Base-by-base conservation (phyloP, 306 rosid genomes). In the Quercus gilva region DNA sequence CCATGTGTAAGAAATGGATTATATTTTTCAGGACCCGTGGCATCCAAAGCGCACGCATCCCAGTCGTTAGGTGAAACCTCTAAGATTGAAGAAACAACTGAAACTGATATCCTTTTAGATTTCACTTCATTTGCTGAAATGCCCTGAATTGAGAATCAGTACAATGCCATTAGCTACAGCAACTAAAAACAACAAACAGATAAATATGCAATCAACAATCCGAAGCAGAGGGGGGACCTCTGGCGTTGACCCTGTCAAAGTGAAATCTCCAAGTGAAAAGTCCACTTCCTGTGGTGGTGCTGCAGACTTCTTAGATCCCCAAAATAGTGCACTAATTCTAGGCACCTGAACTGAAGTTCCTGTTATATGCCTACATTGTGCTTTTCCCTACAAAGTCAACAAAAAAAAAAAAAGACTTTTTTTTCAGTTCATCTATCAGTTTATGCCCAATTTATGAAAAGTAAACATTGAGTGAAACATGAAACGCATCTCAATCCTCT, bases 1-100 rank as follows among this genome's bases (percentile, higher is more conserved):
- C 87, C 94, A 65, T 94, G 94, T 13, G 88, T 73, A 51, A 94
- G 88, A 88, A 92, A 92, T 45, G 99, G 99, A 75, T 94, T 94
- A 71, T 68, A 88, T 28, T 87, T 91, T 56, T 86, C 85, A 29
- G 89, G 80, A 61, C 97, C 94, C 0, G 88, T 87, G 0, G 90
- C 84, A 79, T 94, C 97, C 64, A 83, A 31, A 74, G 90, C 80
- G 76, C 97, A 94, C 0, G 97, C 97, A 75, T 94, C 97, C 99
- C 99, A 94, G 56, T 81, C 89, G n/a, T 74, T 59, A 60, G 92
- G 76, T 20, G 97, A 69, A 77, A 94, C 84, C 10, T 94, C 95
- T 14, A 88, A 92, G 81, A 94, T 90, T 41, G 97, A 92, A 75
- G 97, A 87, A 29, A 86, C 65, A 58, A 91, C 88, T 11, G 90